Evolutionary conservation across 1,284 basidiomycete species (phyloP).

Genomic region (Microbotryomycetes sp.): DNA sequence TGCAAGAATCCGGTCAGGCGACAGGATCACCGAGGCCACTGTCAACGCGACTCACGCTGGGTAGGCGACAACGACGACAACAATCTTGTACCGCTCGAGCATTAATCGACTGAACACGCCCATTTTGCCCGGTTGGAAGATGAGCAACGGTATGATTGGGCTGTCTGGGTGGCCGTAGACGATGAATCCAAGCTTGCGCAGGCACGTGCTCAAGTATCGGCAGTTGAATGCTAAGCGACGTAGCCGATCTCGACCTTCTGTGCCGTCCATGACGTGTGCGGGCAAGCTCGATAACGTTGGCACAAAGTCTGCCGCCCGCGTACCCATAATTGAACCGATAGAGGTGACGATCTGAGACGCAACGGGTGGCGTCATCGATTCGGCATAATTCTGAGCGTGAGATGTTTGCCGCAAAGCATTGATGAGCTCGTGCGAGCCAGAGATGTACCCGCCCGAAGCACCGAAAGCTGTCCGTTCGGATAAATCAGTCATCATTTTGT

Average conservation of each 20-base stretch:
- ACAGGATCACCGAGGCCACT: conserved; percentile 36
- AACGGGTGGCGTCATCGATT: conserved; percentile 84
- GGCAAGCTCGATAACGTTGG: conserved; percentile 64
- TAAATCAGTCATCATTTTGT: not conserved
- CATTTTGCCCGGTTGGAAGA: conserved; percentile 95
- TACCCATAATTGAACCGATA: conserved; percentile 94
- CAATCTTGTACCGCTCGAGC: conserved; percentile 64
- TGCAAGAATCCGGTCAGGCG: conserved; percentile 51
- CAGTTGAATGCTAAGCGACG: conserved; percentile 90
- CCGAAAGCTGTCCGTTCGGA: conserved; percentile 57
- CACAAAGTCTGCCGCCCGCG: conserved; percentile 39
- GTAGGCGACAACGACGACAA: conserved; percentile 83
- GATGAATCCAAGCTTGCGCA: conserved; percentile 93
- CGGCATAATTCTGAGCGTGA: conserved; percentile 80
- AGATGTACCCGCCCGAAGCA: conserved; percentile 91
- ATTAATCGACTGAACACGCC: conserved; percentile 64
- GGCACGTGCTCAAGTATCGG: conserved; percentile 78
- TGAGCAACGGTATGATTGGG: conserved; percentile 84
- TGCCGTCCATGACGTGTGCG: conserved; percentile 61
- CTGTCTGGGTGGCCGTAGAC: conserved; percentile 86
- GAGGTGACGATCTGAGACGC: conserved; percentile 84
- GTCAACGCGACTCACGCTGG: conserved; percentile 35
- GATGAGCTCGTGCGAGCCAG: conserved; percentile 71
- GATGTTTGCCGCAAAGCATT: conserved; percentile 73
- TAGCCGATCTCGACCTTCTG: conserved; percentile 73